phyloP scores from a whole-genome alignment of 257 asterid species.

The Petrea volubilis region DNA sequence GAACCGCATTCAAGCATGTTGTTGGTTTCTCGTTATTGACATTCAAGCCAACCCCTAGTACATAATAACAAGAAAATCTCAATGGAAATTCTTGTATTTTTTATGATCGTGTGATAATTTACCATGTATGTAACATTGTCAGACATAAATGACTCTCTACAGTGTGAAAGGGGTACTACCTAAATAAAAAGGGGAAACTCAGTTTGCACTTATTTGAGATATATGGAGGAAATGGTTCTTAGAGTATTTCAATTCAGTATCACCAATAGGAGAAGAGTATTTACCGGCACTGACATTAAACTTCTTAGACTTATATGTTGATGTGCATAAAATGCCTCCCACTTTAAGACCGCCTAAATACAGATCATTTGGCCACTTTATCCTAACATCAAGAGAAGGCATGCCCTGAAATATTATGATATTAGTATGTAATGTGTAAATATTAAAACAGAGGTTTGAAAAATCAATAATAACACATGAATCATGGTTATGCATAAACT shows the following conservation, averaged over 20 bases:
- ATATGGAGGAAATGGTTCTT: background rate
- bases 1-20: conserved; percentile 70
- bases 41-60: conserved; percentile 86
- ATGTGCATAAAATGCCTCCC: conserved; percentile 94
- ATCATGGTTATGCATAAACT: background rate
- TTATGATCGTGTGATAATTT: background rate
- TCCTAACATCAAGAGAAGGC: conserved; percentile 75
- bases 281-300: conserved; percentile 92
- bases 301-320: conserved; percentile 80
- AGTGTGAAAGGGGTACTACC: background rate
- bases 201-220: background rate
- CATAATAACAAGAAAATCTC: conserved; percentile 11
- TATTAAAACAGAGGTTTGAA: conserved; percentile 18
- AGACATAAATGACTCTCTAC: background rate
- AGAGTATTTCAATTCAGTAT: conserved; percentile 7
- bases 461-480: conserved; percentile 2
- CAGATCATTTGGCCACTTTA: conserved; percentile 99
- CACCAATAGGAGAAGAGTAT: conserved; percentile 26
- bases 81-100: background rate
- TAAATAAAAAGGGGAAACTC: background rate
- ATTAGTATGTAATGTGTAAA: conserved; percentile 27
- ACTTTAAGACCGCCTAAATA: conserved; percentile 87
- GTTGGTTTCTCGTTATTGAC: conserved; percentile 80
- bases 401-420: conserved; percentile 60
- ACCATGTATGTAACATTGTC: background rate